Conservation (phyloP, 2,329 filamentous ascomycete genomes). For the Emericellopsis atlantica region DNA sequence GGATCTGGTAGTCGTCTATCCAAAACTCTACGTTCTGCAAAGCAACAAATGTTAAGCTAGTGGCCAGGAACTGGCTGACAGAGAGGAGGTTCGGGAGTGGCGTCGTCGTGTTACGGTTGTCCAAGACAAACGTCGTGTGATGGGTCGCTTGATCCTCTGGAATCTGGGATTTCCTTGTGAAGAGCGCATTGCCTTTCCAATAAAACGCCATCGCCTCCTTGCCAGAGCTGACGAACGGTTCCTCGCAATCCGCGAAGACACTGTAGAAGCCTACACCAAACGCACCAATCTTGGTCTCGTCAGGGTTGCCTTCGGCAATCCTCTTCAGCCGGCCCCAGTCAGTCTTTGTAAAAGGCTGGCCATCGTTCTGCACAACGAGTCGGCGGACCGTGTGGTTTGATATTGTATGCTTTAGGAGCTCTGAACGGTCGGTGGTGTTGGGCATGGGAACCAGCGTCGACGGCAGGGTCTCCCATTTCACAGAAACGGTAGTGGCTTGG, state of each 20-base stretch:
- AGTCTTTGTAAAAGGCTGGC: constrained; percentile 72
- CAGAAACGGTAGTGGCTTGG: constrained; percentile 74
- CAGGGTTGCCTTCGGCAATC: constrained; percentile 97
- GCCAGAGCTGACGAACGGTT: constrained; percentile 91
- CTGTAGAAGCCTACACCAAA: constrained; percentile 99
- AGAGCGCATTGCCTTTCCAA: constrained; percentile 97
- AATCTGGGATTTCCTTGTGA: constrained; percentile 74
- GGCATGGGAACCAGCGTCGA: constrained; percentile 67
- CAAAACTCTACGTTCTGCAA: constrained; percentile 79
- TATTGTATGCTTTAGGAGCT: constrained; percentile 70
- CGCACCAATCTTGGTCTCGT: constrained; percentile 97
- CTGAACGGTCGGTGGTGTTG: constrained; percentile 49
- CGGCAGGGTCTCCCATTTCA: constrained; percentile 85
- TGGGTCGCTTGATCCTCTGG: constrained; percentile 51
- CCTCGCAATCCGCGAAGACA: constrained; percentile 95
- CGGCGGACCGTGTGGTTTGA: constrained; percentile 76
- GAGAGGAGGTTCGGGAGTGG: constrained; percentile 78
- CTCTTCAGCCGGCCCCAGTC: constrained; percentile 92
- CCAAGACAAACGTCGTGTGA: constrained; percentile 85
- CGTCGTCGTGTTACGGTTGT: constrained; percentile 82
- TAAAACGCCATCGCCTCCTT: constrained; percentile 95
- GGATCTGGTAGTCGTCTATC: constrained; percentile 75
- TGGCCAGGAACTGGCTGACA: constrained; percentile 83
- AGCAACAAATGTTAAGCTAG: constrained; percentile 90
- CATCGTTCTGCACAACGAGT: constrained; percentile 87